A percentile compares a stretch with the other conserved stretches of the same genome.
phyloP scores from a whole-genome alignment of 139 green algal species.

The Coelastrella sp. region DNA sequence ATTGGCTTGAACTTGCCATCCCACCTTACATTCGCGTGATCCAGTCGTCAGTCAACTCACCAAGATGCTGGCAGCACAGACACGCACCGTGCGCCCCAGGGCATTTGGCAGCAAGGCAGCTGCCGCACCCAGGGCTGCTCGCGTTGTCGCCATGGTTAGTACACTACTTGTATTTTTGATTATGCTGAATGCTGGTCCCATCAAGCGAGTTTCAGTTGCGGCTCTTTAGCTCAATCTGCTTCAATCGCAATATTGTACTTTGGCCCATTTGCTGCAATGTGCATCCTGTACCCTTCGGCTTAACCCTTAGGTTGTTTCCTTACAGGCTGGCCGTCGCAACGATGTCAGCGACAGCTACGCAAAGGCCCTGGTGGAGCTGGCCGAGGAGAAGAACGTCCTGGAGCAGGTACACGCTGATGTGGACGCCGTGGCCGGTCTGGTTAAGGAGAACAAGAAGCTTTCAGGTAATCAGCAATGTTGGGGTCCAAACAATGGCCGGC shows the following conservation, averaged over 20 bases:
- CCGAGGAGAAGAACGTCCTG: slow-evolving; percentile 84
- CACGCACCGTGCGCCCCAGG: slow-evolving; percentile 20
- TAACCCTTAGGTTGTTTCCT: not conserved
- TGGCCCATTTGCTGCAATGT: not conserved
- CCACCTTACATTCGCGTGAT: not conserved
- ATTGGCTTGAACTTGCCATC: not conserved
- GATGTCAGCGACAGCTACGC: slow-evolving; percentile 87
- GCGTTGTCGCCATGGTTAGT: slow-evolving; percentile 39
- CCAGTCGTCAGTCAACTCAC: not conserved
- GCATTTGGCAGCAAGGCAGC: slow-evolving; percentile 36
- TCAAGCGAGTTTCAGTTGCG: not conserved
- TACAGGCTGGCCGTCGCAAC: slow-evolving; percentile 46
- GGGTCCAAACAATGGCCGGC: not conserved
- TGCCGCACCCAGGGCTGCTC: slow-evolving; percentile 23
- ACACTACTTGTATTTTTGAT: not conserved
- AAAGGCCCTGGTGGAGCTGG: slow-evolving; percentile 94
- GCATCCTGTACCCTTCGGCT: not conserved
- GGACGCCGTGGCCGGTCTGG: slow-evolving; percentile 70
- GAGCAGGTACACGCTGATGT: slow-evolving; percentile 83
- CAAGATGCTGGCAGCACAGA: slow-evolving; percentile 12
- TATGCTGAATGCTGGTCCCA: not conserved
- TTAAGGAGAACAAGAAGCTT: slow-evolving; percentile 81
- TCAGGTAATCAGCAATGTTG: slow-evolving; percentile 5
- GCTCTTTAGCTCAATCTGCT: slow-evolving; percentile 36
- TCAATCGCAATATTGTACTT: not conserved